Evolutionary conservation across 495 filamentous ascomycete genomes (phyloP).

Genomic region (Annulohypoxylon maeteangense): DNA sequence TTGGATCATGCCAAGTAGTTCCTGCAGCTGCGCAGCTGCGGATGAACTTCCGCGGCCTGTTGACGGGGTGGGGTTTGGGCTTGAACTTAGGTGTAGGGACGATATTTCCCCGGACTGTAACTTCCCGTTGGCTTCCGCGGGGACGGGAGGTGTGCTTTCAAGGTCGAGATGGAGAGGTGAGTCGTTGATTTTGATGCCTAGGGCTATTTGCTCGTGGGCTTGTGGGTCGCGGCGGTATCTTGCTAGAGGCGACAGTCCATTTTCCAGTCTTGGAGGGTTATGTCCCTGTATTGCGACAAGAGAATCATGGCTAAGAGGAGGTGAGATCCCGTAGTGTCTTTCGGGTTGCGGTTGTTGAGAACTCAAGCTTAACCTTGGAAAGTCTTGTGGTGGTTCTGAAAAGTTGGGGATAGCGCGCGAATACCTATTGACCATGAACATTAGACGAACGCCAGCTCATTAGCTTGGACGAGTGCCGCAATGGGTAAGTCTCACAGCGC

Average conservation of each 20-base stretch:
- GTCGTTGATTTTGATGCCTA: conserved; percentile 17
- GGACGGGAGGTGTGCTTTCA: background rate
- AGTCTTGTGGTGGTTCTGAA: background rate
- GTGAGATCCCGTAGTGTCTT: background rate
- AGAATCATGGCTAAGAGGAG: background rate
- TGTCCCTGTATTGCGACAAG: conserved; percentile 3
- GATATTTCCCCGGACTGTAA: conserved; percentile 3
- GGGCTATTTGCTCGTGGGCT: conserved; percentile 19
- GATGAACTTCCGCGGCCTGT: conserved; percentile 5
- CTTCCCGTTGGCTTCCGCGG: background rate
- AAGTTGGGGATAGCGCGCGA: conserved; percentile 23
- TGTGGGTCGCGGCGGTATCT: conserved; percentile 23
- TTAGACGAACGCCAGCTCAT: background rate
- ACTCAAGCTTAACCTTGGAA: background rate
- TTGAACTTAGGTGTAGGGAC: conserved; percentile 12
- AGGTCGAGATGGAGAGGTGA: background rate
- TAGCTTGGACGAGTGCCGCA: background rate
- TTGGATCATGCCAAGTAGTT: conserved; percentile 1
- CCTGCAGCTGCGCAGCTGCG: conserved; percentile 18
- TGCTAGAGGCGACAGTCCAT: conserved; percentile 8
- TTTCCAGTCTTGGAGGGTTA: background rate
- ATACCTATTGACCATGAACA: conserved; percentile 6
- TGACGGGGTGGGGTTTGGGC: background rate
- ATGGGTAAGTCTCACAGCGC: conserved; percentile 22
- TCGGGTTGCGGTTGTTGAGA: background rate